These are phyloP conservation scores for Vanilla planifolia DNA, from an alignment of 106 monocot species.

Conservation along the genomic window DNA sequence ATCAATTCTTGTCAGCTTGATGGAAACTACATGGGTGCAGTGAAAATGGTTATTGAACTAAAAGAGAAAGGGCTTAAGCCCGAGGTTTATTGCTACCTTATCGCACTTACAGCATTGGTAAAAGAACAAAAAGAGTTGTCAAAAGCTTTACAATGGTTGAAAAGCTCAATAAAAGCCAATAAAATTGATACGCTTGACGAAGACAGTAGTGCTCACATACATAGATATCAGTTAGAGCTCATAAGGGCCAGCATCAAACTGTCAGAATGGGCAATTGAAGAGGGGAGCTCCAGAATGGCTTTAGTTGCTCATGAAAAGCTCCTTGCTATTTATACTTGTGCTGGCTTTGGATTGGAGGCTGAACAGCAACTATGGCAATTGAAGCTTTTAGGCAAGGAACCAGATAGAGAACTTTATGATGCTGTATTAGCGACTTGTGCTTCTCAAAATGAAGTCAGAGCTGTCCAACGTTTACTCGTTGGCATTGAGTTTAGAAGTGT, in stretches of 20 bases:
- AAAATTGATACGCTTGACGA: constrained; percentile 36
- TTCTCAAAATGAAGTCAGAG: constrained; percentile 69
- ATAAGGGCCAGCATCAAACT: constrained; percentile 39
- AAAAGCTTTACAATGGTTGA: constrained; percentile 63
- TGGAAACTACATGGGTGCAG: constrained; percentile 69
- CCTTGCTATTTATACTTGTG: constrained; percentile 82
- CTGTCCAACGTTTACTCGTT: constrained; percentile 60
- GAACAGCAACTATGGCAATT: constrained; percentile 80
- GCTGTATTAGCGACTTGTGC: constrained; percentile 83
- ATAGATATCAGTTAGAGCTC: constrained; percentile 58
- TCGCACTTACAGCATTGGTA: constrained; percentile 82
- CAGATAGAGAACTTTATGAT: constrained; percentile 68
- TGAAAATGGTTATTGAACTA: constrained; percentile 74
- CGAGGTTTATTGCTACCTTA: constrained; percentile 82
- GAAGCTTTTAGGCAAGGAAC: constrained; percentile 69
- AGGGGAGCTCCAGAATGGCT: constrained; percentile 33
- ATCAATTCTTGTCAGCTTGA: constrained; percentile 44
- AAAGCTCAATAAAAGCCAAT: constrained; percentile 36
- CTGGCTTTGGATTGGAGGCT: constrained; percentile 69
- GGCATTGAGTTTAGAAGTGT: constrained; percentile 37
- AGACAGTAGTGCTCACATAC: constrained; percentile 24
- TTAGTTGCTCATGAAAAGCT: constrained; percentile 75
- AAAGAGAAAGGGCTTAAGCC: constrained; percentile 63
- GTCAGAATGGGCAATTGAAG: constrained; percentile 73
- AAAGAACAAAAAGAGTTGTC: constrained; percentile 97